Base-by-base conservation (phyloP, 352 stramenopile species). In the Phytophthora europaea region DNA sequence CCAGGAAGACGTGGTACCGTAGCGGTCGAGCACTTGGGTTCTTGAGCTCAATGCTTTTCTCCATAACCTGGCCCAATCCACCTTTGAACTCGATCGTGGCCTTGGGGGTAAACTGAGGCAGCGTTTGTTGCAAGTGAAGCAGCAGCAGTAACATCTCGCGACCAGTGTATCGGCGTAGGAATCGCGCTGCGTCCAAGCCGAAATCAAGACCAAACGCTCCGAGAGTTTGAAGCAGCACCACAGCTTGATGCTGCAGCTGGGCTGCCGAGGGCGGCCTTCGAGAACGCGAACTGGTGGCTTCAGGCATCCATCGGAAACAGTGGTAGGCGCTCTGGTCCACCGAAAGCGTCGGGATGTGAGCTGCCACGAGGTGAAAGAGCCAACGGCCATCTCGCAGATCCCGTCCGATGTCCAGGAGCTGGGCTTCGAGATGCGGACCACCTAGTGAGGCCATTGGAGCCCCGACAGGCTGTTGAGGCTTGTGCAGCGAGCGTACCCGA, bases 41-140 rank as follows among this genome's bases (percentile, higher is more conserved):
- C 65, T 91, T 94, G 2, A 99, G 80, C 67, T 99, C 96, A 34
- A 99, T 99, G 7, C 73, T 97, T 54, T 99, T 98, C 15, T 91
- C 86, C 31, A 98, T 96, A 20, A 83, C 70, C 45, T 92, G 87
- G 0, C 95, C 95, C 6, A 99, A 73, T 4, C 85, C 73, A 6
- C 93, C 95, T 33, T 87, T 84, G 68, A 99, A 99, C 45, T 98
- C 92, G 61, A 99, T 98, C 31, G 87, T 97, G 10, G 91, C 93
- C 66, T 98, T 98, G 4, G 96, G 96, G 18, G 99, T 87, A 23
- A 98, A 95, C 67, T 97, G 85, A 26, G 95, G 95, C 22, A 98
- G 65, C 9, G 88, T 94, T 69, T 97, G 91, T 34, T 98, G 96
- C 33, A 99, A 70, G 70, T 98, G 93, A 12, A 99, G 72, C 16